Conservation (phyloP, 495 filamentous ascomycete genomes). For the Annulohypoxylon moriforme region DNA sequence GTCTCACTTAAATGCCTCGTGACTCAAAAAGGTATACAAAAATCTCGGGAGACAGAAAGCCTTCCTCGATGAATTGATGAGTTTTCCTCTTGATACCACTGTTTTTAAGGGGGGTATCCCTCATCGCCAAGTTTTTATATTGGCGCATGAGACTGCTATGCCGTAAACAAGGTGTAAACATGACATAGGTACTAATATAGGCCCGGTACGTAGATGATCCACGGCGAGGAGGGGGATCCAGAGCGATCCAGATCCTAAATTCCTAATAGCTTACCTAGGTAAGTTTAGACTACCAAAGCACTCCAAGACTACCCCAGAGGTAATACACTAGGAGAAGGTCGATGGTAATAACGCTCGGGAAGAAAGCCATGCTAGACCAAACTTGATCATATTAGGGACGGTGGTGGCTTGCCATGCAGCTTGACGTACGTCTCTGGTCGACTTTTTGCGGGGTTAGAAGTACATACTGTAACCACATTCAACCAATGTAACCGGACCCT, state of each 20-base stretch:
- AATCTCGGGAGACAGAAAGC: constrained; percentile 4
- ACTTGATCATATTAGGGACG: constrained; percentile 20
- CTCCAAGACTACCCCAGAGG: constrained; percentile 1
- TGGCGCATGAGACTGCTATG: constrained; percentile 27
- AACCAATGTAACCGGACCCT: constrained; percentile 21
- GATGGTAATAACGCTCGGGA: constrained; percentile 23
- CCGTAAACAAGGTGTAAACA: constrained; percentile 33
- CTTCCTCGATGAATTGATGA: neutral
- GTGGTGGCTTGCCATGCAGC: constrained; percentile 34
- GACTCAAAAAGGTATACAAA: constrained; percentile 32
- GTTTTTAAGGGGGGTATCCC: constrained; percentile 5
- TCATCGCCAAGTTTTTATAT: constrained; percentile 18
- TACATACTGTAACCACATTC: constrained; percentile 35
- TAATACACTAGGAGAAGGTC: constrained; percentile 25
- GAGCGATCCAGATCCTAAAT: constrained; percentile 29
- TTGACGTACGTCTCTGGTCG: constrained; percentile 37
- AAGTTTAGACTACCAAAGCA: constrained; percentile 19
- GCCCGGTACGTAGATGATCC: constrained; percentile 2
- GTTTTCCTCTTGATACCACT: neutral
- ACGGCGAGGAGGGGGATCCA: constrained; percentile 14
- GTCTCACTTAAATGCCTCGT: constrained; percentile 37
- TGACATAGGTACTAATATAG: constrained; percentile 25
- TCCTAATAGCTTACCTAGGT: constrained; percentile 14
- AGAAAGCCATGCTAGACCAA: constrained; percentile 30
- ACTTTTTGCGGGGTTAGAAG: constrained; percentile 41